These are phyloP conservation scores for Fusarium metavorans DNA, from an alignment of 2,329 filamentous ascomycete species.

Conservation along the genomic window DNA sequence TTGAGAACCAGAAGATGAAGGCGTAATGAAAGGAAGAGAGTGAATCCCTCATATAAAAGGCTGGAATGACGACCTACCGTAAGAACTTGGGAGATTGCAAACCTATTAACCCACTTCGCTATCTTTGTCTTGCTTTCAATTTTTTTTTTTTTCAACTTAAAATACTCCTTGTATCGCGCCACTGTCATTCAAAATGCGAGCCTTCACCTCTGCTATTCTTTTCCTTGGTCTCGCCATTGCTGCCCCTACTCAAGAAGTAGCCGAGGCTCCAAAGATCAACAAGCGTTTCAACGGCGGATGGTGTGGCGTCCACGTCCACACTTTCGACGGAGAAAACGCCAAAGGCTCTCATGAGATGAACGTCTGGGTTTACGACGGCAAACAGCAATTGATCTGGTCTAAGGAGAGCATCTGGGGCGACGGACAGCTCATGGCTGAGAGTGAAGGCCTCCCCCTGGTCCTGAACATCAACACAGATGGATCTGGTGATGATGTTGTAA, in stretches of 20 bases:
- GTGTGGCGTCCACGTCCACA: conserved; percentile 1
- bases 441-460: not conserved
- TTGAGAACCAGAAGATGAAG: no score
- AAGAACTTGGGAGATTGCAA: no score
- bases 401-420: conserved; percentile 1
- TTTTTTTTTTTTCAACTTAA: not conserved
- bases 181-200: not conserved
- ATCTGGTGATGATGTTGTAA: not conserved
- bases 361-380: not conserved
- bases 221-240: not conserved
- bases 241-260: not conserved
- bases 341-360: not conserved
- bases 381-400: not conserved
- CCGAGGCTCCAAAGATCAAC: not conserved
- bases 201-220: not conserved
- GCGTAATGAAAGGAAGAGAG: no score
- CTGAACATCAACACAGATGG: not conserved
- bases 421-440: not conserved
- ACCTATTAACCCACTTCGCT: no score
- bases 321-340: not conserved
- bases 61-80: no score
- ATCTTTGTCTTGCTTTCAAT: no score
- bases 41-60: no score
- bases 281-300: conserved; percentile 2
- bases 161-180: not conserved